Percentiles rank a stretch among this genome's conserved stretches.
phyloP scores from a whole-genome alignment of 2,329 filamentous ascomycete species.

The Hymenoscyphus repandus region DNA sequence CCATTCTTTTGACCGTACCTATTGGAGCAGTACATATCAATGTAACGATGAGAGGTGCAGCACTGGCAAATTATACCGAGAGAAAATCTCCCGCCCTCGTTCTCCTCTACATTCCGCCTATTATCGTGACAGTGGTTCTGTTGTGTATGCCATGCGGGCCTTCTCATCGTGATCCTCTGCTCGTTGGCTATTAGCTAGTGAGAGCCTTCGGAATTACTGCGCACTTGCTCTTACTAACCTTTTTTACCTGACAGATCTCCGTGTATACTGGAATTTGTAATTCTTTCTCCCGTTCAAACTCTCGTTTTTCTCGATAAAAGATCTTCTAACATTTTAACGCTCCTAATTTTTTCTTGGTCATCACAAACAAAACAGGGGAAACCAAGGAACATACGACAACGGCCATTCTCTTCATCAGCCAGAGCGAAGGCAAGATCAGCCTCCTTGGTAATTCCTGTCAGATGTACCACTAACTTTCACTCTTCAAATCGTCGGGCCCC shows the following conservation, averaged over 20 bases:
- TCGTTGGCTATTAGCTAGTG: slow-evolving; percentile 62
- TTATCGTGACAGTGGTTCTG: slow-evolving; percentile 54
- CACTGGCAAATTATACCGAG: slow-evolving; percentile 49
- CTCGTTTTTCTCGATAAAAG: background rate
- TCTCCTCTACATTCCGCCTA: slow-evolving; percentile 50
- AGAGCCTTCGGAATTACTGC: slow-evolving; percentile 52
- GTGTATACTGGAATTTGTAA: slow-evolving; percentile 53
- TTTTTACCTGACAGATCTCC: slow-evolving; percentile 38
- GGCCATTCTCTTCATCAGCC: slow-evolving; percentile 57
- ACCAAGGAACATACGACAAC: slow-evolving; percentile 63
- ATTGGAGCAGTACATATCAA: slow-evolving; percentile 58
- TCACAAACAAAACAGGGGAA: slow-evolving; percentile 63
- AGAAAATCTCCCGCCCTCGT: slow-evolving; percentile 54
- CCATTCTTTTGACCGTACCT: slow-evolving; percentile 61
- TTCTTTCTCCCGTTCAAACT: slow-evolving; percentile 10
- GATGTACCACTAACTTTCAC: background rate
- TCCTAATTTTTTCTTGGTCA: slow-evolving; percentile 63
- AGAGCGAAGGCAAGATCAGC: slow-evolving; percentile 60
- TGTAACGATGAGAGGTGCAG: slow-evolving; percentile 54
- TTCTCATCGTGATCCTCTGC: slow-evolving; percentile 40
- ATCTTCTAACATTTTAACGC: slow-evolving; percentile 44
- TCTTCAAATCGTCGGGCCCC: slow-evolving; percentile 50
- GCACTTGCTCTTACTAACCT: slow-evolving; percentile 48
- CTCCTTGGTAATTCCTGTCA: slow-evolving; percentile 47
- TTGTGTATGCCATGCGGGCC: slow-evolving; percentile 38